Conservation (phyloP, 1,284 basidiomycete species). For the Boletellus deceptivus region DNA sequence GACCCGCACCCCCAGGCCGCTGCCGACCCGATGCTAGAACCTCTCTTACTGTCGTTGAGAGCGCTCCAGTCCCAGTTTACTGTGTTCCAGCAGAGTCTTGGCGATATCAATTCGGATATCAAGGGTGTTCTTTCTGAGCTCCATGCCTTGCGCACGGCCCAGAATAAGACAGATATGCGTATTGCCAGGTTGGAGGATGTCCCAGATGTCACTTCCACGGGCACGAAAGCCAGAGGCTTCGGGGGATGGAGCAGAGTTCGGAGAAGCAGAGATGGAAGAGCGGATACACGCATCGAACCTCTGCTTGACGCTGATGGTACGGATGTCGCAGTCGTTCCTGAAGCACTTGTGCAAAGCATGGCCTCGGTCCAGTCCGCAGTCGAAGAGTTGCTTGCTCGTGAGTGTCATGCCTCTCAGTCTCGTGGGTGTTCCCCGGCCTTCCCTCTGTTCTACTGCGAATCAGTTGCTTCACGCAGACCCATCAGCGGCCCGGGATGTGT, state of each 20-base stretch:
- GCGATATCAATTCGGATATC: slow-evolving; percentile 13
- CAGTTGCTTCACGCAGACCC: neutral
- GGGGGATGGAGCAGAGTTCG: neutral
- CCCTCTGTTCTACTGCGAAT: neutral
- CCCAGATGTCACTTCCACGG: slow-evolving; percentile 15
- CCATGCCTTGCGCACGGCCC: slow-evolving; percentile 11
- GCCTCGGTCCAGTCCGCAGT: slow-evolving; percentile 23
- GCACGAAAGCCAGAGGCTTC: neutral
- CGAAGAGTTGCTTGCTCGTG: slow-evolving; percentile 16
- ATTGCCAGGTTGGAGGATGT: slow-evolving; percentile 14
- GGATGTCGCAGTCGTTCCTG: neutral
- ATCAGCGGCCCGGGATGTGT: neutral
- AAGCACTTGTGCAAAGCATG: slow-evolving; percentile 18
- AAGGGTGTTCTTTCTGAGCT: slow-evolving; percentile 18
- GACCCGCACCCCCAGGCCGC: neutral
- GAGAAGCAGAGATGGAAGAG: neutral
- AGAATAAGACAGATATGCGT: slow-evolving; percentile 10
- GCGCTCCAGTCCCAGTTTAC: slow-evolving; percentile 20
- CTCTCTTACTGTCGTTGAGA: slow-evolving; percentile 4
- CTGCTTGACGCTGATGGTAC: neutral
- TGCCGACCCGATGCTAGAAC: neutral
- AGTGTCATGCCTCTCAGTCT: neutral
- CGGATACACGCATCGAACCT: neutral
- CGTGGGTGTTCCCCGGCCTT: slow-evolving; percentile 12
- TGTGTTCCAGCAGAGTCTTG: slow-evolving; percentile 9